Base-by-base conservation (phyloP, 768 basidiomycete genomes). In the Floccularia luteovirens region DNA sequence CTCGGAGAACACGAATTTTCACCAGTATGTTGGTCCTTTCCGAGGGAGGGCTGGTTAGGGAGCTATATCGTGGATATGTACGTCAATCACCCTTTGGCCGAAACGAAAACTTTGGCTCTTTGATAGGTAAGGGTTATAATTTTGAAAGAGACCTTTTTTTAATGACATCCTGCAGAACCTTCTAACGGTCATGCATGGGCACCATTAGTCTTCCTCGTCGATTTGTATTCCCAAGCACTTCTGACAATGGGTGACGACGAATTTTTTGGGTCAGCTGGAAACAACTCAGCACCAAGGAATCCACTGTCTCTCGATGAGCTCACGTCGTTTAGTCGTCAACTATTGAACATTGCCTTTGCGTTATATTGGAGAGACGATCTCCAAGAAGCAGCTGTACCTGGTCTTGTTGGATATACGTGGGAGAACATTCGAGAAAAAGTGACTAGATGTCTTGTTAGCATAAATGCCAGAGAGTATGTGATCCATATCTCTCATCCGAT, bases 191-290 rank as follows among this genome's bases (percentile, higher is more conserved):
- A 57, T 0, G 57, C 65, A 7, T 91, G 87, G 78, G 71, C 81
- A 0, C 68, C 85, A 2, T 59, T 98, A 1, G 63, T 97, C 5
- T 72, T 96, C 41, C 73, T 93, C 5, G 71, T 77, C 1, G 83
- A 93, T 37, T 58, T 96, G 8, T 94, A 96, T 58, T 72, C 79
- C 2, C 86, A 93, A 43, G 75, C 81, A 1, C 72, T 98, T 23
- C 67, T 90, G 23, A 91, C 91, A 0, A 88, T 98, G 74, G 89
- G 89, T 1, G 96, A 99, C 50, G 94, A 97, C 60, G 96, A 98
- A 56, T 98, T 98, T 64, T 96, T 96, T 55, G 41, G 38, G 20
- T 42, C 50, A 16, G 36, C 47, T 10, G 47, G 53, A 13, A 39
- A 49, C 8, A 39, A 60, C 3, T 38, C 51, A 12, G 52, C 62